Percentiles rank a stretch among this genome's conserved stretches.
phyloP scores from a whole-genome alignment of 1,139 yeast species.

The Pichia sp. region DNA sequence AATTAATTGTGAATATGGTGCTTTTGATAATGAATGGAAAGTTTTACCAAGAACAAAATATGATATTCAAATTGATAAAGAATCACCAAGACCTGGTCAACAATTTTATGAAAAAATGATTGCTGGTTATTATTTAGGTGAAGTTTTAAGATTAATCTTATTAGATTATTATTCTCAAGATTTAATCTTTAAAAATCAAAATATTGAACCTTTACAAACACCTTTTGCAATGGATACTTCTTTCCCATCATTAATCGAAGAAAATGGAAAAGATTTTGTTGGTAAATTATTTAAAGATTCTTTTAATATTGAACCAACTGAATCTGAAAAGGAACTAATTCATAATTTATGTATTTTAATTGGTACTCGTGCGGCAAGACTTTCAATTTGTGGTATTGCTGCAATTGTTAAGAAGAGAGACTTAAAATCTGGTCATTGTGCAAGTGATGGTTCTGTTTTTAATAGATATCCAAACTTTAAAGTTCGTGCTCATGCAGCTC shows the following conservation, averaged over 20 bases:
- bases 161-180: slow-evolving; percentile 65
- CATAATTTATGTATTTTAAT: slow-evolving; percentile 80
- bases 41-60: slow-evolving; percentile 86
- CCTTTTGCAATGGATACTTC: slow-evolving; percentile 83
- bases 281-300: slow-evolving; percentile 54
- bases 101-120: slow-evolving; percentile 97
- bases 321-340: slow-evolving; percentile 74
- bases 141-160: slow-evolving; percentile 74
- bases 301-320: slow-evolving; percentile 60
- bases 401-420: slow-evolving; percentile 89
- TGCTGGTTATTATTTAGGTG: slow-evolving; percentile 95
- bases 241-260: slow-evolving; percentile 79
- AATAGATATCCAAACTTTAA: slow-evolving; percentile 90
- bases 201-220: slow-evolving; percentile 47
- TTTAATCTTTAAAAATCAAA: slow-evolving; percentile 56
- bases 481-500: slow-evolving; percentile 81
- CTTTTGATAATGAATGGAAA: slow-evolving; percentile 85
- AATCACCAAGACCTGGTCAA: slow-evolving; percentile 95
- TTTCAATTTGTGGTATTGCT: slow-evolving; percentile 92
- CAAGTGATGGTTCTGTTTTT: slow-evolving; percentile 96
- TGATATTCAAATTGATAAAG: slow-evolving; percentile 72
- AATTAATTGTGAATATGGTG: slow-evolving; percentile 97
- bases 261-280: slow-evolving; percentile 71
- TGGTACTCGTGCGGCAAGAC: slow-evolving; percentile 89
- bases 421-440: slow-evolving; percentile 70